These are phyloP conservation scores for Chondrus crispus DNA, from an alignment of 23 red algal genomes.

Conservation along the genomic window DNA sequence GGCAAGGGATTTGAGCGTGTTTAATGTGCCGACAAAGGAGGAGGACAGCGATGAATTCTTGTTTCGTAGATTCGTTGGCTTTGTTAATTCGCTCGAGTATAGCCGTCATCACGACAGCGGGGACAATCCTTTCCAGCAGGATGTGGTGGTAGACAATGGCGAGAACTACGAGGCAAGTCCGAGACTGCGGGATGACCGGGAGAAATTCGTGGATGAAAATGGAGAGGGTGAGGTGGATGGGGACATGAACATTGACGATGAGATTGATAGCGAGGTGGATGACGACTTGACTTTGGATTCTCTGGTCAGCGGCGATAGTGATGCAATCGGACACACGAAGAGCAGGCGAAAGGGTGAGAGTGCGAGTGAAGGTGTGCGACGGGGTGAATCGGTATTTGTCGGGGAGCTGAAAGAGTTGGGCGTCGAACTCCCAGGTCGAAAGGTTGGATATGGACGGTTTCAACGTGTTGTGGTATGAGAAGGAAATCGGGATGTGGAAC, in stretches of 20 bases:
- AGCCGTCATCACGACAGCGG: neutral
- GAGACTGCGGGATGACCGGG: neutral
- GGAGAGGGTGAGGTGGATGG: neutral
- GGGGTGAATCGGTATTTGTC: too few species aligned
- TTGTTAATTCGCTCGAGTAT: slow-evolving; percentile 34
- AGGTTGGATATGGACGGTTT: too few species aligned
- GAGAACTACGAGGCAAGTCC: neutral
- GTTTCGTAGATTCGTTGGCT: slow-evolving; percentile 54
- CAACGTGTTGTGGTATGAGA: too few species aligned
- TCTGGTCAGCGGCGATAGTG: too few species aligned
- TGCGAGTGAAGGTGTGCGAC: too few species aligned
- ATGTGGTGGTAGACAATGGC: slow-evolving; percentile 14
- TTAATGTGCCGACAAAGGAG: slow-evolving; percentile 44
- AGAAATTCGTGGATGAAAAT: neutral
- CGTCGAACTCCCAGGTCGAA: too few species aligned
- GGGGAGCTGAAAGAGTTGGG: too few species aligned
- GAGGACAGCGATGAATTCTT: slow-evolving; percentile 32
- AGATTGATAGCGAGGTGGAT: too few species aligned
- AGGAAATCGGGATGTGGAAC: too few species aligned
- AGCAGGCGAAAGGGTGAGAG: too few species aligned
- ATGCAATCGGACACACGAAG: too few species aligned
- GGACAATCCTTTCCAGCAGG: slow-evolving; percentile 28
- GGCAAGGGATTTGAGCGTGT: slow-evolving; percentile 61
- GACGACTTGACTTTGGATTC: too few species aligned
- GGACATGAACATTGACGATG: neutral